Evolutionary conservation across 2,329 filamentous ascomycete species (phyloP).

Genomic region (Verticillium albo-atrum): DNA sequence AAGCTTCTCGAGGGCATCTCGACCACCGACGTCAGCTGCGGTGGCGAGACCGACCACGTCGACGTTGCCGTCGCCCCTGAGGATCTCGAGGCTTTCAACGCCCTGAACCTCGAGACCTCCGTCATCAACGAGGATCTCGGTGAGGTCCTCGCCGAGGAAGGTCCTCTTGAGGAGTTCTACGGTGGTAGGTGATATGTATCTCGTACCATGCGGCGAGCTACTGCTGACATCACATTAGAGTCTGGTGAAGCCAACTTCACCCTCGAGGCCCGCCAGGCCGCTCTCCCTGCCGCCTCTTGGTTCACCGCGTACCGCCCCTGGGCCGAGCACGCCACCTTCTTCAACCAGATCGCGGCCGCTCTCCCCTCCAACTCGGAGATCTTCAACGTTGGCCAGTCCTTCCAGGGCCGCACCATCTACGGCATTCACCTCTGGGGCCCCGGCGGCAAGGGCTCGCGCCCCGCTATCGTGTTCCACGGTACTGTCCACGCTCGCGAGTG

Average conservation of each 20-base stretch:
- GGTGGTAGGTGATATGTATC: constrained; percentile 14
- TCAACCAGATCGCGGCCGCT: constrained; percentile 28
- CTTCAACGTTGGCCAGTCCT: constrained; percentile 35
- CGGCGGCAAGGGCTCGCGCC: constrained; percentile 30
- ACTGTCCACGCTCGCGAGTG: constrained; percentile 49
- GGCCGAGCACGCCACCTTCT: constrained; percentile 35
- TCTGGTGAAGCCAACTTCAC: background rate
- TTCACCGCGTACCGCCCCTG: constrained; percentile 43
- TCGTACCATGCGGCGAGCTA: background rate
- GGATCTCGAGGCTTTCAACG: constrained; percentile 26
- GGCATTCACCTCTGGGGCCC: constrained; percentile 46
- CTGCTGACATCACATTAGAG: background rate
- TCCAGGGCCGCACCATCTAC: constrained; percentile 44
- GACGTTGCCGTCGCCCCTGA: constrained; percentile 35
- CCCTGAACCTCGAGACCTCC: constrained; percentile 22
- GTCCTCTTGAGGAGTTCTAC: constrained; percentile 21
- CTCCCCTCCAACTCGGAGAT: constrained; percentile 35
- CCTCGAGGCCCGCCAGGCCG: constrained; percentile 6
- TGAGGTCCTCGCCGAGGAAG: constrained; percentile 29
- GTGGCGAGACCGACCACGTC: constrained; percentile 23
- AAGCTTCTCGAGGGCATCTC: constrained; percentile 26
- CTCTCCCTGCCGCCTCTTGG: constrained; percentile 25
- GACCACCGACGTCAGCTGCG: constrained; percentile 31
- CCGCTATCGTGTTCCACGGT: constrained; percentile 41
- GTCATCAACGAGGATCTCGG: constrained; percentile 36